Base-by-base conservation (phyloP, 768 basidiomycete species). In the Trametes cubensis region DNA sequence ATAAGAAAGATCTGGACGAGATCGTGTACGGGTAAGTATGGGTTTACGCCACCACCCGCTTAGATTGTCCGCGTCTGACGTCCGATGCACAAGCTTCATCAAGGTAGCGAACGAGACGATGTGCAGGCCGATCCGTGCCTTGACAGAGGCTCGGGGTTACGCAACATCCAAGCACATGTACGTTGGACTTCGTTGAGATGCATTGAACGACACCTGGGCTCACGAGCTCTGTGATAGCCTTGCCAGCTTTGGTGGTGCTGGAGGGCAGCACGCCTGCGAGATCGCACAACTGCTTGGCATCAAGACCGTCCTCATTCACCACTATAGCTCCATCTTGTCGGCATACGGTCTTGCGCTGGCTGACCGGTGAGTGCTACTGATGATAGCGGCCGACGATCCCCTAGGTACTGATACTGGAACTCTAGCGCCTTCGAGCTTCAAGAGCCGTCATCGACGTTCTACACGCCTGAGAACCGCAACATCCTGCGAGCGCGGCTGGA, bases 51-150 rank as follows among this genome's bases (percentile, higher is more conserved):
- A 46, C 4, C 38, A 10, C 61, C n/a, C 42, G 20, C 56, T 20
- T 30, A 23, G 28, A 34, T 6, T 34, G 10, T 11, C 25, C n/a
- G 21, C 7, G 21, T 6, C 8, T 50, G 20, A 60, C 38, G 41
- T 20, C 4, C 6, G 11, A 21, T 45, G 5, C 28, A n/a, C n/a
- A 6, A 93, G 94, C 5, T 97, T 95, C 74, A 89, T 98, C 76
- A 93, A 95, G 70, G 94, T 96, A 10, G 95, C 95, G 10, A 97
- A 97, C 67, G 95, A 98, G 78, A 95, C 93, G 0, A 98, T 98
- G 95, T 90, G 88, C 65, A 79, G 95, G 48, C 95, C 95, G 7
- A 96, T 98, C 59, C 86, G 95, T 3, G 87, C 93, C 2, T 74
- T 96, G 66, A 97, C 95, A 0, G 95, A 97, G 73, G 92, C 94